Conservation (phyloP, 495 filamentous ascomycete species). For the Paragyromitra xinjiangensis region DNA sequence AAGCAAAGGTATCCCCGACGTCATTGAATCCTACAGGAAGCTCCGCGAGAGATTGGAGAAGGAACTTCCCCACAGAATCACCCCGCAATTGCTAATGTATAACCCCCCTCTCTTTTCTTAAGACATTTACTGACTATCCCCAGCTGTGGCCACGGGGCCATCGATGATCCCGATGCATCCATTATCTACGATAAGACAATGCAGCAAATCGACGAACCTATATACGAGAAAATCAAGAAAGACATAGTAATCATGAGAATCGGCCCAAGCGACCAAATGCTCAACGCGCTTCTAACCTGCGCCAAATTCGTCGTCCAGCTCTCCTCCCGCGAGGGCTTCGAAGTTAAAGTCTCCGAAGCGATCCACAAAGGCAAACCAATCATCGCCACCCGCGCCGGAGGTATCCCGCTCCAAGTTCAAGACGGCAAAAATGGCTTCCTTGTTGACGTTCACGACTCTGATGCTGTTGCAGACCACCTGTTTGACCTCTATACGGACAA, state of each 20-base stretch:
- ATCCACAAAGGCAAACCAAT: slow-evolving; percentile 85
- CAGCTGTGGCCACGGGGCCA: slow-evolving; percentile 76
- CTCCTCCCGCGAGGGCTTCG: slow-evolving; percentile 85
- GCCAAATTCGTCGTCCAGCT: slow-evolving; percentile 80
- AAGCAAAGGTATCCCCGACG: slow-evolving; percentile 83
- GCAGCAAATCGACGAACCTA: slow-evolving; percentile 67
- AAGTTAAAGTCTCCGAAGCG: slow-evolving; percentile 89
- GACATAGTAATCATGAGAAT: slow-evolving; percentile 81
- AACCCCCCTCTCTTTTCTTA: background rate
- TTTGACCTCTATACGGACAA: slow-evolving; percentile 74
- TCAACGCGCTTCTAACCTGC: slow-evolving; percentile 80
- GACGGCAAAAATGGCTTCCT: slow-evolving; percentile 79
- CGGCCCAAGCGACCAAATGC: slow-evolving; percentile 78
- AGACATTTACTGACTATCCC: slow-evolving; percentile 18
- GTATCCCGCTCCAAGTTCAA: slow-evolving; percentile 82
- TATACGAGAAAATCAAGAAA: slow-evolving; percentile 63
- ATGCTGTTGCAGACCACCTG: slow-evolving; percentile 75
- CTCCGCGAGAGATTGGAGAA: slow-evolving; percentile 70
- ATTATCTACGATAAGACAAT: slow-evolving; percentile 77
- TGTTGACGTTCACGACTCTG: slow-evolving; percentile 75
- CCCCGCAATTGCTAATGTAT: slow-evolving; percentile 77
- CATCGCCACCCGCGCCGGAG: slow-evolving; percentile 80
- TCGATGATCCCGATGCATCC: slow-evolving; percentile 84
- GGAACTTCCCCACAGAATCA: slow-evolving; percentile 60
- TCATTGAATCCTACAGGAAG: slow-evolving; percentile 78